phyloP scores from a whole-genome alignment of 2,329 filamentous ascomycete species.

The Penicillium sp. region DNA sequence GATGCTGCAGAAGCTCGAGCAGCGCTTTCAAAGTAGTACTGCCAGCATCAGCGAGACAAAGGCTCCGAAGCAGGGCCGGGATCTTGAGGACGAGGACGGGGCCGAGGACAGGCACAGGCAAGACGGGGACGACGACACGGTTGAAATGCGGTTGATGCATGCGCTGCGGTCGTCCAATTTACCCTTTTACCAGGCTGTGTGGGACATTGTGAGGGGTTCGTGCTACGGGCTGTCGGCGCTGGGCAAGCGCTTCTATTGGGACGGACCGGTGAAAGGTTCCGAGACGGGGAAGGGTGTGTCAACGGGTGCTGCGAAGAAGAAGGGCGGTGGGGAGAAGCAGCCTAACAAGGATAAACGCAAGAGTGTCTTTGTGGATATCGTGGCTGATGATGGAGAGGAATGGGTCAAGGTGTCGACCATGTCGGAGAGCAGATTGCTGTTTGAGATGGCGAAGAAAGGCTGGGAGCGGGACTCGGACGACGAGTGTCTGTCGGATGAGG shows the following conservation, averaged over 20 bases:
- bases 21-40: slow-evolving; percentile 23
- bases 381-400: slow-evolving; percentile 62
- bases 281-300: slow-evolving; percentile 4
- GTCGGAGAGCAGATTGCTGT: slow-evolving; percentile 63
- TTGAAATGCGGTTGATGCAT: slow-evolving; percentile 49
- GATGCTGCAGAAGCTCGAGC: slow-evolving; percentile 47
- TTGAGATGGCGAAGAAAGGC: slow-evolving; percentile 69
- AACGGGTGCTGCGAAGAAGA: not conserved
- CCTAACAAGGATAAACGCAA: slow-evolving; percentile 47
- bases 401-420: slow-evolving; percentile 71
- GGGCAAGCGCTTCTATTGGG: slow-evolving; percentile 57
- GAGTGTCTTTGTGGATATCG: slow-evolving; percentile 63
- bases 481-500: slow-evolving; percentile 40
- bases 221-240: slow-evolving; percentile 60
- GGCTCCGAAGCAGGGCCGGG: not conserved
- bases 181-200: slow-evolving; percentile 64
- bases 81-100: slow-evolving; percentile 13
- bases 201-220: slow-evolving; percentile 59
- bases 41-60: not conserved
- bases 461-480: slow-evolving; percentile 56
- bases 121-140: slow-evolving; percentile 14
- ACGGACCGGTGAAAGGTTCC: slow-evolving; percentile 16
- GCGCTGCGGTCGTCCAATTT: slow-evolving; percentile 66
- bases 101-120: not conserved
- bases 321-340: slow-evolving; percentile 23